Percentiles rank a stretch among this genome's conserved stretches.
These are phyloP conservation scores for Penicillium vulpinum DNA, from an alignment of 2,329 filamentous ascomycete genomes.

Conservation along the genomic window DNA sequence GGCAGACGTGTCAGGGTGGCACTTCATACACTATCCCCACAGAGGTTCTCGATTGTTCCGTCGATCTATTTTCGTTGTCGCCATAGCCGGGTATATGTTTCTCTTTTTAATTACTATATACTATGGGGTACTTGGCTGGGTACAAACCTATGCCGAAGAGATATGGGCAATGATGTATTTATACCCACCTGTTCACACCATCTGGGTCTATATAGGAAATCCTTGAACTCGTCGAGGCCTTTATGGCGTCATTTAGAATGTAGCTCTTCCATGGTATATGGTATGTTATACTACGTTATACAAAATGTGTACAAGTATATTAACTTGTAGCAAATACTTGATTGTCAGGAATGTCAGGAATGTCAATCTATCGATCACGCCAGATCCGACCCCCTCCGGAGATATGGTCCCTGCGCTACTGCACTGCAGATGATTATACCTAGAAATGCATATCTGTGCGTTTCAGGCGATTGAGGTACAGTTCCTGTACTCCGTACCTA, in stretches of 20 bases:
- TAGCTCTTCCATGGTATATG: not conserved
- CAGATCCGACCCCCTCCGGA: conserved; percentile 19
- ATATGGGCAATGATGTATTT: not conserved
- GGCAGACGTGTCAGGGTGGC: not conserved
- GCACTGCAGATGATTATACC: conserved; percentile 10
- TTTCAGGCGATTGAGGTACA: conserved; percentile 5
- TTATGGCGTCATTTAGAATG: conserved; percentile 8
- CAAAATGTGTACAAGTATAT: not conserved
- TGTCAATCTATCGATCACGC: conserved; percentile 6
- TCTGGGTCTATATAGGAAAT: not conserved
- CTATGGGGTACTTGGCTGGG: too few relatives aligned
- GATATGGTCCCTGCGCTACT: conserved; percentile 13
- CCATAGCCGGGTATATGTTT: conserved; percentile 3
- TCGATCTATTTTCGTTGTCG: not conserved
- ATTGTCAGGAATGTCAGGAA: not conserved
- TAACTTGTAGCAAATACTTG: not conserved
- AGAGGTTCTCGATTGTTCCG: not conserved
- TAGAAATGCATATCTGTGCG: conserved; percentile 4
- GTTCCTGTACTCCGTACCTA: not conserved
- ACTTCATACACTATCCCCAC: not conserved
- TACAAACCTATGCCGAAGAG: not conserved
- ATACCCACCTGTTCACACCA: conserved; percentile 1
- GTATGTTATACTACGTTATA: not conserved
- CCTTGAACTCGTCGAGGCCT: not conserved
- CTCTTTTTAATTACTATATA: too few relatives aligned